Base-by-base conservation (phyloP, 306 rosid genomes). In the Castanea crenata region DNA sequence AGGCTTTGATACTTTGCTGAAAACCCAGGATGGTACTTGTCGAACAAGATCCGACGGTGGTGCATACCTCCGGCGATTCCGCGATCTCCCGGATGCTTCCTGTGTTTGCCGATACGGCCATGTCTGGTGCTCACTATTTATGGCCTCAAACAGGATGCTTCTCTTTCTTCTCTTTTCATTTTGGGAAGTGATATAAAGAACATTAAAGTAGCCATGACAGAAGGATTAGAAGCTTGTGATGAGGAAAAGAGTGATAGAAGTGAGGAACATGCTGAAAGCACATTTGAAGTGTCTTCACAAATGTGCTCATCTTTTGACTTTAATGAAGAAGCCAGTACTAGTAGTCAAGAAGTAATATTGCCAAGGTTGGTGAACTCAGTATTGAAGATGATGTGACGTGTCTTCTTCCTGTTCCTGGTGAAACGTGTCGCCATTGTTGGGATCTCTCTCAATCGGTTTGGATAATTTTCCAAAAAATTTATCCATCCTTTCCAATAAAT, bases 301-400 rank as follows among this genome's bases (percentile, higher is more conserved):
- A 91, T 86, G 38, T 85, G 83, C 41, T 86, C 91, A 38, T 88
- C 87, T 3, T 86, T 89, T 74, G 89, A 89, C 73, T 81, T 91
- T 76, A 91, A 91, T 31, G 89, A 91, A 89, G 91, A 87, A 79
- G 96, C 91, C 3, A 21, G 23, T 21, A 21, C 23, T 21, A 63
- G 81, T 23, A 83, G 88, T 65, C 76, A 76, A 62, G 79, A 78
- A 6, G 65, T 2, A 55, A 51, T 6, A 76, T 31, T 31, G 69
- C 55, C 38, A 79, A 3, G 0, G 25, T 1, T 3, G 58, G 29
- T 72, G 82, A 73, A 14, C 73, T 58, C 41, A 75, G 55, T 31
- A 27, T 9, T 4, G 78, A 76, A 5, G 82, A 82, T 59, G 20
- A 67, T 74, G 85, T n/a, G 58, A 71, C 1, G 35, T 32, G 35